Percentiles rank a stretch among this genome's conserved stretches.
Conservation (phyloP, 306 rosid species). For the Trifolium dubium region DNA sequence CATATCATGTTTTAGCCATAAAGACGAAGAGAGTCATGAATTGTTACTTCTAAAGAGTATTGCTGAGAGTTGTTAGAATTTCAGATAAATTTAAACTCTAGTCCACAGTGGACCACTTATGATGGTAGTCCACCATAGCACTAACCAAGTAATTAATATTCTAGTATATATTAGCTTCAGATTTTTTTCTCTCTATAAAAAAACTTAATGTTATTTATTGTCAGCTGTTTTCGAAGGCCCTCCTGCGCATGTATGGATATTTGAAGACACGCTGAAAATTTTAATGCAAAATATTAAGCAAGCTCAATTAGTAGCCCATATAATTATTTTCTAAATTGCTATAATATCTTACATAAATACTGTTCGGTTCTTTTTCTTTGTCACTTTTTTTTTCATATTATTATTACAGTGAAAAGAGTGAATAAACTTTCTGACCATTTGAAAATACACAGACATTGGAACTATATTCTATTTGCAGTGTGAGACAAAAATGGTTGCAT, state of each 20-base stretch:
- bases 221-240: not conserved
- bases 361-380: not conserved
- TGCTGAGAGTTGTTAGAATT: too few relatives aligned
- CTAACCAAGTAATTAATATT: not conserved
- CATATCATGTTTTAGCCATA: too few relatives aligned
- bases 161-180: not conserved
- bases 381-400: constrained; percentile 3
- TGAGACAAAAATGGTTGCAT: constrained; percentile 23
- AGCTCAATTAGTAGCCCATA: constrained; percentile 5
- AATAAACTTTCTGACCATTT: not conserved
- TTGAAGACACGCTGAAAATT: not conserved
- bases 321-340: not conserved
- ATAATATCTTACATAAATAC: not conserved
- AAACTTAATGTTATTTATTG: not conserved
- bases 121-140: too few relatives aligned
- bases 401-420: not conserved
- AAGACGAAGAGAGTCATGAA: too few relatives aligned
- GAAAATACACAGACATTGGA: not conserved
- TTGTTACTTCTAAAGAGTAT: too few relatives aligned
- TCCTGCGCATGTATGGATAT: not conserved
- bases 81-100: too few relatives aligned
- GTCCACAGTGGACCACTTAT: too few relatives aligned
- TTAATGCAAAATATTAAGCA: constrained; percentile 4
- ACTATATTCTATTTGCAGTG: not conserved
- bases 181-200: not conserved